Evolutionary conservation across 495 filamentous ascomycete species (phyloP), one percentile per base, ranked within the genome.

Genomic region (Trichoderma asperelloides): DNA sequence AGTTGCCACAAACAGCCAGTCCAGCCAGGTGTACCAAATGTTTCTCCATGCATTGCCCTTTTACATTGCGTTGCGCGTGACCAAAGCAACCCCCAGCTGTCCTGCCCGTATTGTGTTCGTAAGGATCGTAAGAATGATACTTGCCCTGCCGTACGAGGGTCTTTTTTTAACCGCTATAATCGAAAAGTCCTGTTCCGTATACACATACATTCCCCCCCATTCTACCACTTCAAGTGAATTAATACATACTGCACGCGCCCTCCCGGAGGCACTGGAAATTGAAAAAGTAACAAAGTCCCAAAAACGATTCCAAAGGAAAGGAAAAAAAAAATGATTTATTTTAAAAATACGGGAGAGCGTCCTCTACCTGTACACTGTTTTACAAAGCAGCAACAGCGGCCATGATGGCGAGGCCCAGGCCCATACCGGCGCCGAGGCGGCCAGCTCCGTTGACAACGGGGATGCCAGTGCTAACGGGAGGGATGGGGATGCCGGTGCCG

Each of bases 41-140:
- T n/a, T 23, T 55, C 49, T 55, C 18, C 49, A 23, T 55, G 49
- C 49, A 55, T 55, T 55, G 49, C 33, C 33, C 9, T 37, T 37
- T 37, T 37, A 4, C 49, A 55, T 21, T 55, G 49, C 49, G n/a
- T 55, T 55, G 49, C 49, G 49, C 49, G 49, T 3, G 49, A 55
- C 18, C 49, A n/a, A 55, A 23, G 49, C 4, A 21, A 21, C n/a
- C 49, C 55, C 55, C 11, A 16, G 55, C 55, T 28, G 55, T 60
- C 23, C 55, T 30, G 55, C 1, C 55, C 23, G 68, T 37, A 37
- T 37, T 68, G 68, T 71, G 68, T 69, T 76, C 74, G 73, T 74
- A 77, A 77, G 75, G 76, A 78, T 78, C 76, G 75, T 78, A 77
- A 77, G 76, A 78, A 78, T 74, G 66, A 68, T 64, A 72, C 62